These are phyloP conservation scores for Picea glauca DNA, from an alignment of 75 land plant species.

Conservation along the genomic window DNA sequence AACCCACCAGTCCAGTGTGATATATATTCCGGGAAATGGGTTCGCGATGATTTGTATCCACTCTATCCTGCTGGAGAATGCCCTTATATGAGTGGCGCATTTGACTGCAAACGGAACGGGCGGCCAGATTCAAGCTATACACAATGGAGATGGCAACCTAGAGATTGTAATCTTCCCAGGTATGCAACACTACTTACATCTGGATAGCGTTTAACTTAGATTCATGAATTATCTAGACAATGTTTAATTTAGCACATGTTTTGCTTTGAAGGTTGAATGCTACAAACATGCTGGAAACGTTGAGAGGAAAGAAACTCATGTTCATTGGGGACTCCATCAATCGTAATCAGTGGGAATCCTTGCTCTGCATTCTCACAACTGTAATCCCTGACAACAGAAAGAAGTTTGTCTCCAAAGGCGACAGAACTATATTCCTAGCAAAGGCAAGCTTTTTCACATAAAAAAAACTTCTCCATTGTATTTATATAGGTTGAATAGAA, in stretches of 20 bases:
- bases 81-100: slow-evolving; percentile 36
- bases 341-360: slow-evolving; percentile 42
- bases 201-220: too few species aligned
- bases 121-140: slow-evolving; percentile 32
- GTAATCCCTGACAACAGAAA: slow-evolving; percentile 15
- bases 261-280: slow-evolving; percentile 29
- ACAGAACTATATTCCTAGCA: not conserved
- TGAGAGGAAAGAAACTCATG: slow-evolving; percentile 24
- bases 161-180: slow-evolving; percentile 46
- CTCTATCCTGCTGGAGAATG: slow-evolving; percentile 31
- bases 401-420: slow-evolving; percentile 11
- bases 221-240: too few species aligned
- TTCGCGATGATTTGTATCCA: slow-evolving; percentile 33
- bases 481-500: not conserved
- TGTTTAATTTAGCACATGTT: not conserved
- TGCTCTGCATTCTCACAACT: slow-evolving; percentile 37
- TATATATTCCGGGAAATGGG: slow-evolving; percentile 44
- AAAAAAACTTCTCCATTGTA: not conserved
- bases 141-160: slow-evolving; percentile 55
- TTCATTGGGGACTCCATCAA: slow-evolving; percentile 40
- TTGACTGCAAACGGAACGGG: slow-evolving; percentile 41
- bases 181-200: slow-evolving; percentile 7
- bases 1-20: slow-evolving; percentile 21
- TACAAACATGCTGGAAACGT: slow-evolving; percentile 25
- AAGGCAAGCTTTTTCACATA: not conserved